Evolutionary conservation across 805 yeast genomes (phyloP).

Genomic region (Helenozyma baotianmanensis): DNA sequence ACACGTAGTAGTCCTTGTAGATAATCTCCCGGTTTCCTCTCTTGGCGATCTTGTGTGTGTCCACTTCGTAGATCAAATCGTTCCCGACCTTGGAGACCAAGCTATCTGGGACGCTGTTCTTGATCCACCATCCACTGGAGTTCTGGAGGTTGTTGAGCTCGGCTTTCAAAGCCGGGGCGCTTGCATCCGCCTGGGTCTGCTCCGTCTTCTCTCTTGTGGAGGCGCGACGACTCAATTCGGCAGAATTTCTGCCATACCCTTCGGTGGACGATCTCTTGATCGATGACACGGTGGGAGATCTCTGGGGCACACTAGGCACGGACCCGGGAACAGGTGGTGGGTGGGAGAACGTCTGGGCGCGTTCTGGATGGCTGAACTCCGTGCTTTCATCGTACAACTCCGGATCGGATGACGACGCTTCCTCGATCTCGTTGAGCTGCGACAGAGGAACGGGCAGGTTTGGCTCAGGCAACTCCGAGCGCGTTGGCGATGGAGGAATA

Average conservation of each 20-base stretch:
- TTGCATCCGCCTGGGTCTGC: constrained; percentile 26
- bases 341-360: constrained; percentile 10
- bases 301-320: constrained; percentile 11
- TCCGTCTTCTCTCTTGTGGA: constrained; percentile 16
- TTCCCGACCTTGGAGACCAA: constrained; percentile 37
- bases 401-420: too few relatives aligned
- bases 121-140: constrained; percentile 62
- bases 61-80: constrained; percentile 62
- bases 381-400: too few relatives aligned
- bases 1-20: constrained; percentile 63
- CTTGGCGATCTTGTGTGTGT: constrained; percentile 49
- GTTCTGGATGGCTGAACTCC: constrained; percentile 1
- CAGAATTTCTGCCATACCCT: constrained; percentile 2
- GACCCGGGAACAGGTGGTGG: constrained; percentile 11
- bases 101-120: constrained; percentile 52
- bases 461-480: background rate
- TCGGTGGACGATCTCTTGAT: constrained; percentile 7
- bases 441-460: too few relatives aligned
- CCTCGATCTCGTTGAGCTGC: background rate
- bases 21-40: constrained; percentile 50
- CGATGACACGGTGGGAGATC: constrained; percentile 14
- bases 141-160: constrained; percentile 27
- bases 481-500: constrained; percentile 2
- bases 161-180: constrained; percentile 21
- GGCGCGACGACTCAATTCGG: constrained; percentile 3